Evolutionary conservation across 179 eudicot genomes (phyloP), one percentile per base, ranked within the genome.

Genomic region (Monotropa hypopitys): DNA sequence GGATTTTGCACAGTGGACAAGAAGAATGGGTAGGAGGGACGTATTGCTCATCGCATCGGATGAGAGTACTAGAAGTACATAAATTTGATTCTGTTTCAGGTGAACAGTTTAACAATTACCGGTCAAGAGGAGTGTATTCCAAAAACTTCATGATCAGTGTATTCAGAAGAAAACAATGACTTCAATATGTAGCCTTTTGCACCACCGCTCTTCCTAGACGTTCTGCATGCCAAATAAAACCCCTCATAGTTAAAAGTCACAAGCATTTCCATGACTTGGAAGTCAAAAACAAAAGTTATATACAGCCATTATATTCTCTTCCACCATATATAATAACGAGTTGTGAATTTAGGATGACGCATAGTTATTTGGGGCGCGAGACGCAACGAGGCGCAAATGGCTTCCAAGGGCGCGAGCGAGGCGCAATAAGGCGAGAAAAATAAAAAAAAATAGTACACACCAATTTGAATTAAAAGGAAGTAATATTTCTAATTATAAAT

Each of bases 81-180:
- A 4, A 43, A 61, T 33, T 15, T 13, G 23, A 12, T 70, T 28
- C 5, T 26, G 9, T 18, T 47, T 38, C 23, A 49, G 35, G 5
- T 7, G 15, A 70, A 43, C 18, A 53, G 53, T 51, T 38, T 73
- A 67, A 63, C 49, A 20, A 67, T 51, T 88, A 95, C 99, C 95
- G 85, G 78, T 95, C 93, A 73, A 95, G 86, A 57, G 92, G 88
- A 30, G 98, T 93, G 89, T 90, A 91, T 86, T 95, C 99, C 88
- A 95, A 83, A 81, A 85, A 95, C 91, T 95, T 95, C 99, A 95
- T 95, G 84, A 76, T 84, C 53, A 32, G 70, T 72, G 15, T 21
- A n/a, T 35, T 51, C 65, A 35, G 38, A 73, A n/a, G 26, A 26
- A 54, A 72, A 38, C 2, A 26, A 54, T 5, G 21, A 12, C 78